Evolutionary conservation across 805 yeast genomes (phyloP), one percentile per base, ranked within the genome.

Genomic region (Lipomyces yamanashiensis): DNA sequence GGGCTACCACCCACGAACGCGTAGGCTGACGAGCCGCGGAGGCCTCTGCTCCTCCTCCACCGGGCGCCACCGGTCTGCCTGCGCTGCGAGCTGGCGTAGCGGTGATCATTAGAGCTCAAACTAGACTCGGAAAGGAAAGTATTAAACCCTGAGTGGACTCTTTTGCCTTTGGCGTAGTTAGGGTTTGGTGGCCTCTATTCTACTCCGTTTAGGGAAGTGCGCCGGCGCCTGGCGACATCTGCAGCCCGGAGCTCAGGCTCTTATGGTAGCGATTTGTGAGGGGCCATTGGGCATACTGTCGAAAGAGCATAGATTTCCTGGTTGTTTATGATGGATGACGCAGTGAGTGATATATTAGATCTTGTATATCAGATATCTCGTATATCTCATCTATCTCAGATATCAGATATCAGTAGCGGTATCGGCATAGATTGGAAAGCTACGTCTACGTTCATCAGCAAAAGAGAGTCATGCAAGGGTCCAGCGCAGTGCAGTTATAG

Each of bases 51-150:
- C 21, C 54, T n/a, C 51, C 43, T 39, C 53, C 41, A 41, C 48
- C 56, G 56, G 56, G 39, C 56, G 56, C 56, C 56, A 53, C 48
- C 56, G 56, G 37, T 39, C 19, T 28, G 56, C 56, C 56, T 53
- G 48, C 47, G 56, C 48, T 19, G 9, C 36, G 21, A 5, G 51
- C 51, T 15, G 17, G 44, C 51, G 43, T 39, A 39, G 45, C 33
- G n/a, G 13, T 6, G 4, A 17, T 17, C 10, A 7, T 17, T 39
- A 40, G 40, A 41, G 47, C 37, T 13, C 7, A 5, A 17, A 36
- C 10, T 37, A 40, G 23, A 15, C 7, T 37, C 12, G n/a, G 12
- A 37, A 3, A 19, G 15, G 54, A 21, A 33, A 53, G 7, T 40
- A 40, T 53, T 28, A 41, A 41, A 41, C 19, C 48, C 10, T 21